These are phyloP conservation scores for Suillus fuscotomentosus DNA, from an alignment of 768 basidiomycete genomes.

Conservation along the genomic window DNA sequence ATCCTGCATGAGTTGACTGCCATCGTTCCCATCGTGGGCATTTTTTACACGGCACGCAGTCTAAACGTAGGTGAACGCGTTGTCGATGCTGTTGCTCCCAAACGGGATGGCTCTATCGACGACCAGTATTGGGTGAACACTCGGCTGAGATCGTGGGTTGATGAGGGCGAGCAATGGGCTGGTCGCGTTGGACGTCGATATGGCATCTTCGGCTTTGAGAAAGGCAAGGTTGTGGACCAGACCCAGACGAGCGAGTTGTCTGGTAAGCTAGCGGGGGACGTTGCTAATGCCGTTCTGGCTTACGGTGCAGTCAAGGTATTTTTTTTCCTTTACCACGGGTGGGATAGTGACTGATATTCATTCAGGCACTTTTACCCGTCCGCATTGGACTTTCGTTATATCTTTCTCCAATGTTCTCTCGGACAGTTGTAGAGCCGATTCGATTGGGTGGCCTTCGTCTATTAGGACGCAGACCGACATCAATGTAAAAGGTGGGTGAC, in stretches of 20 bases:
- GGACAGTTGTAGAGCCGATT: slow-evolving; percentile 63
- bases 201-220: slow-evolving; percentile 78
- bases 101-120: slow-evolving; percentile 17
- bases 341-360: background rate
- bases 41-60: slow-evolving; percentile 69
- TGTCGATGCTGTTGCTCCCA: slow-evolving; percentile 40
- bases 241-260: slow-evolving; percentile 17
- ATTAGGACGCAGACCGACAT: slow-evolving; percentile 5
- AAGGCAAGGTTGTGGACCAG: slow-evolving; percentile 26
- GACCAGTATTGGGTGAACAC: slow-evolving; percentile 38
- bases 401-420: slow-evolving; percentile 70
- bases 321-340: background rate
- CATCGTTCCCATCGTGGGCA: slow-evolving; percentile 65
- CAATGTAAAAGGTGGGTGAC: slow-evolving; percentile 28
- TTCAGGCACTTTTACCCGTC: slow-evolving; percentile 58
- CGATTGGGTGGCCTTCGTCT: slow-evolving; percentile 24
- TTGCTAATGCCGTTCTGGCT: slow-evolving; percentile 80
- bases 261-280: slow-evolving; percentile 62
- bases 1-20: slow-evolving; percentile 87
- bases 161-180: slow-evolving; percentile 74
- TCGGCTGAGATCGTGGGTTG: slow-evolving; percentile 58
- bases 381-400: slow-evolving; percentile 74
- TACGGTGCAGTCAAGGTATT: slow-evolving; percentile 80
- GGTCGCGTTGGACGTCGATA: slow-evolving; percentile 72
- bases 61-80: slow-evolving; percentile 70